phyloP scores from a whole-genome alignment of 2,329 filamentous ascomycete genomes.

The Nannizziopsis barbatae region DNA sequence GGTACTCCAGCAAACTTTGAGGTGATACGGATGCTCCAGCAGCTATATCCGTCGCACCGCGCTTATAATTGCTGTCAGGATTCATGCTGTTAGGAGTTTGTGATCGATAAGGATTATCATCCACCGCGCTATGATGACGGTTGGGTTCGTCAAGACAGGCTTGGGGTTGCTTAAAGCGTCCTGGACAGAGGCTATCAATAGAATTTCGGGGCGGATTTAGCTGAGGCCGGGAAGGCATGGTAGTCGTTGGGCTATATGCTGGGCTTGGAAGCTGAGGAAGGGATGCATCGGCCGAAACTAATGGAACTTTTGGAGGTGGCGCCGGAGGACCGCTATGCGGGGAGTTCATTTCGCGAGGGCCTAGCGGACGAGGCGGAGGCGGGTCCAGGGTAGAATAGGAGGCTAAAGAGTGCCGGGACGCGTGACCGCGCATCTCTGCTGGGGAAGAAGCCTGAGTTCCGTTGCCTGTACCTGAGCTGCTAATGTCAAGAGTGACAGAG shows the following conservation, averaged over 20 bases:
- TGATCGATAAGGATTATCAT: slow-evolving; percentile 37
- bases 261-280: slow-evolving; percentile 39
- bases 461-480: neutral
- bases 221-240: slow-evolving; percentile 29
- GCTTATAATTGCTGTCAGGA: slow-evolving; percentile 29
- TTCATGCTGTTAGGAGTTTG: slow-evolving; percentile 35
- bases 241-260: slow-evolving; percentile 39
- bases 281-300: slow-evolving; percentile 25
- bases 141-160: slow-evolving; percentile 16
- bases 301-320: slow-evolving; percentile 36
- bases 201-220: slow-evolving; percentile 33
- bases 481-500: neutral
- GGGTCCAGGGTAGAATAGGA: slow-evolving; percentile 14
- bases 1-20: slow-evolving; percentile 58
- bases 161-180: slow-evolving; percentile 11
- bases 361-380: slow-evolving; percentile 27
- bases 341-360: slow-evolving; percentile 35
- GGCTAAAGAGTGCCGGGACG: neutral
- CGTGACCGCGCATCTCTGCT: neutral
- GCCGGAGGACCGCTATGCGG: slow-evolving; percentile 22
- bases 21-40: slow-evolving; percentile 54
- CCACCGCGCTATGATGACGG: slow-evolving; percentile 28
- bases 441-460: neutral
- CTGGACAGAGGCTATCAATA: slow-evolving; percentile 31
- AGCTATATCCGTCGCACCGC: slow-evolving; percentile 39